Evolutionary conservation across 2,329 filamentous ascomycete species (phyloP), one percentile per base, ranked within the genome.

Genomic region (Metarhizium robertsii): DNA sequence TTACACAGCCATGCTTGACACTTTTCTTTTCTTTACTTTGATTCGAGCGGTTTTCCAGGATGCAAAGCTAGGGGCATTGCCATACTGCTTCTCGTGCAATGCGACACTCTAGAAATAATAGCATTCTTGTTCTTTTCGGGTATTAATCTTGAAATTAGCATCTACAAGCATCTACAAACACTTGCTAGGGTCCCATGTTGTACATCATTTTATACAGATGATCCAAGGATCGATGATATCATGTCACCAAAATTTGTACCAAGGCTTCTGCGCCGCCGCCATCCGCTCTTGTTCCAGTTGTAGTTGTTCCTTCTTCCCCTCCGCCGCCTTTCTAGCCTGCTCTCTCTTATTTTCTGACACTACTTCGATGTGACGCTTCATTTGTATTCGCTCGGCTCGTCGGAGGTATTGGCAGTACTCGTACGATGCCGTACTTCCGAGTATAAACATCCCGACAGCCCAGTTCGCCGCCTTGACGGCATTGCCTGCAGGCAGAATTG

Each of bases 371-470:
- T 88, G 88, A 61, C 90, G 79, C 69, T 88, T 87, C 85, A 99
- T 92, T 59, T 90, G 87, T 59, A 85, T 83, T 63, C 86, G 82
- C 71, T 97, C 92, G 58, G 86, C 79, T 50, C 81, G 77, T 57
- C 91, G 79, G 59, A 81, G 80, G 61, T 85, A 85, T 65, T 91
- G 85, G 73, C 92, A 97, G 65, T 87, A 90, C 71, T 96, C 90
- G 72, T 91, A 94, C 52, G 86, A 86, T 34, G 79, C 78, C 50
- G 87, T 75, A n/a, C 87, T 85, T 6, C 80, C 81, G 20, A 87
- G 67, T 29, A 86, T 76, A 68, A 94, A 95, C 40, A 83, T 78
- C 6, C 85, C 88, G 6, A 94, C 90, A 0, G 90, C 91, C 88
- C 89, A 95, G 65, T 95, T 95, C 40, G 87, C 85, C 1, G 88